Conservation (phyloP, 495 filamentous ascomycete species). For the Penicillium maclennaniae region DNA sequence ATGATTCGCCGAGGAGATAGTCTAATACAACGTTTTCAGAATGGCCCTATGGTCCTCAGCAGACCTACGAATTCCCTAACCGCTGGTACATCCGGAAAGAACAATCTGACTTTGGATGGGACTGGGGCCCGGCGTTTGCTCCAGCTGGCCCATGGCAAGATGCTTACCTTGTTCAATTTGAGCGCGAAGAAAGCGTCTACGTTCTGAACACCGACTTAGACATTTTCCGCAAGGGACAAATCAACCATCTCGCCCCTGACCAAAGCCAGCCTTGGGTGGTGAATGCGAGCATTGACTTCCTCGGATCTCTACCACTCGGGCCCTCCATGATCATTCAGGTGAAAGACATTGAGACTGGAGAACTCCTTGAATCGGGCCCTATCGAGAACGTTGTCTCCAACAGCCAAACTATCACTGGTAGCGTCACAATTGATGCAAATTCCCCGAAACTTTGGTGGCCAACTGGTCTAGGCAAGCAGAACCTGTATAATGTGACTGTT, state of each 20-base stretch:
- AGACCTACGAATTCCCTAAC: conserved; percentile 46
- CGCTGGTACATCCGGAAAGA: conserved; percentile 65
- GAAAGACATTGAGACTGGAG: conserved; percentile 41
- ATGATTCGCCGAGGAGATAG: not conserved
- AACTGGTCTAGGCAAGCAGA: conserved; percentile 53
- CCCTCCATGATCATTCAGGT: conserved; percentile 53
- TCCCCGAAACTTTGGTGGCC: conserved; percentile 65
- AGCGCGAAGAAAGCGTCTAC: conserved; percentile 38
- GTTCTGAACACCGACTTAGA: conserved; percentile 58
- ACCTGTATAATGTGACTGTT: conserved; percentile 56
- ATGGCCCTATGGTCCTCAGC: conserved; percentile 47
- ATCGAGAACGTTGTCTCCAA: conserved; percentile 43
- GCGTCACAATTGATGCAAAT: conserved; percentile 36
- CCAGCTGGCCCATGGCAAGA: conserved; percentile 66
- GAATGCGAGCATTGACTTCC: conserved; percentile 64
- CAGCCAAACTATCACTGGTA: conserved; percentile 51
- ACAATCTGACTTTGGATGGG: conserved; percentile 70
- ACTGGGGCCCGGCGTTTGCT: conserved; percentile 65
- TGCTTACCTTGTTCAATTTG: conserved; percentile 56
- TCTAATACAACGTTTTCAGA: conserved; percentile 18
- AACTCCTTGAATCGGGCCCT: conserved; percentile 41
- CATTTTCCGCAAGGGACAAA: conserved; percentile 57
- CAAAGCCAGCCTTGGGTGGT: conserved; percentile 62
- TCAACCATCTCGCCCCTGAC: conserved; percentile 57
- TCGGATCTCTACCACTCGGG: conserved; percentile 48